These are phyloP conservation scores for Citrus medica DNA, from an alignment of 345 rosid species.

Conservation along the genomic window DNA sequence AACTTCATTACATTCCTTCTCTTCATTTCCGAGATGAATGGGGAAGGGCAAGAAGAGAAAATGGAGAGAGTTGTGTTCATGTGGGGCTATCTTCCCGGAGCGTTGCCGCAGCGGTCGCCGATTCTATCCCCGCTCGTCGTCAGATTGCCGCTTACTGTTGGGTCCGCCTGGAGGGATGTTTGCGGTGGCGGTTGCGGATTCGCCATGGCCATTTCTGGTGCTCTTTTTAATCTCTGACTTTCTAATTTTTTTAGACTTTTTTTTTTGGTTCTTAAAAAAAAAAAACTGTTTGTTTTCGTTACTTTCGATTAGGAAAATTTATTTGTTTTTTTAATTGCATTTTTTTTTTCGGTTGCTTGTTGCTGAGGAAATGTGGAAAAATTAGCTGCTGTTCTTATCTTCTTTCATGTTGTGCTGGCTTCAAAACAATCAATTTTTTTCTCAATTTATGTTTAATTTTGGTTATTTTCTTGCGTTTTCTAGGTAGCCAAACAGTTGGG, in stretches of 20 bases:
- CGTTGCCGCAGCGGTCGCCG: constrained; percentile 81
- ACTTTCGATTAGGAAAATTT: not conserved
- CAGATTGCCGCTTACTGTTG: constrained; percentile 30
- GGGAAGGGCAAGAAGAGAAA: constrained; percentile 28
- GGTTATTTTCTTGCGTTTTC: not conserved
- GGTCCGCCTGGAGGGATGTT: constrained; percentile 70
- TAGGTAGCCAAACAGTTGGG: not conserved
- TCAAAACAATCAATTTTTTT: not conserved
- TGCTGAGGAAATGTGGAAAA: not conserved
- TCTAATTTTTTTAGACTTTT: not conserved
- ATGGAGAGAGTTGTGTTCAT: constrained; percentile 47
- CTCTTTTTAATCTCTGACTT: not conserved
- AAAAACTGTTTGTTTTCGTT: not conserved
- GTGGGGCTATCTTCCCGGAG: constrained; percentile 99
- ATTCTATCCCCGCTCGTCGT: constrained; percentile 64
- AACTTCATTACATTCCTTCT: not conserved
- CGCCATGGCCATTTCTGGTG: constrained; percentile 94
- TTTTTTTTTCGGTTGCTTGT: not conserved
- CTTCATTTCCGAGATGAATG: constrained; percentile 36
- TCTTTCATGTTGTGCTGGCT: not conserved
- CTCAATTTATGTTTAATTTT: not conserved
- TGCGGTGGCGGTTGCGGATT: constrained; percentile 97
- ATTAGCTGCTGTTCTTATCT: no score
- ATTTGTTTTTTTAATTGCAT: not conserved
- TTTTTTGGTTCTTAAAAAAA: no score